Base-by-base conservation (phyloP, 1,284 basidiomycete genomes). In the Afroboletus lepidellus region DNA sequence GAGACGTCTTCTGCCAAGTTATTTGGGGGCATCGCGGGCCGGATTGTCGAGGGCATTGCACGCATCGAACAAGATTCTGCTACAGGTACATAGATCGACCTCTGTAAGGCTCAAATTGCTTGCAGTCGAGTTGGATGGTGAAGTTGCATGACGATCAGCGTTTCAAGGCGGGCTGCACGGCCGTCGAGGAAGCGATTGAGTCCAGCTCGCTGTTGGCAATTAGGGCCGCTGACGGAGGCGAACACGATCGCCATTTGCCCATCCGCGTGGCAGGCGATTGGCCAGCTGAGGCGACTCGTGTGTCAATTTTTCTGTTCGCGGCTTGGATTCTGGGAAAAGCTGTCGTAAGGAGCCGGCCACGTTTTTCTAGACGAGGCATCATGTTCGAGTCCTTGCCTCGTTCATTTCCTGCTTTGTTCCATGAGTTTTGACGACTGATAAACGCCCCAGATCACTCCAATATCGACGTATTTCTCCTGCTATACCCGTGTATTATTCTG, bases 1-100 rank as follows among this genome's bases (percentile, higher is more conserved):
- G 69, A 68, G 60, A 92, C 89, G 33, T 71, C 81, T 9, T 85
- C 86, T 3, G 80, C 80, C 48, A 75, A 73, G 64, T 64, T 89
- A 41, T 89, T 91, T 66, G 64, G 70, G 58, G 64, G 62, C 15
- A 84, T 90, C 48, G 72, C 74, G 38, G 74, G 74, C 41, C 72
- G 74, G 37, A 65, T 81, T 3, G 60, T 62, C 5, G 48, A 39
- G 33, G 32, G 34, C 25, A 6, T 59, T 23, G 56, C 18, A 13
- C 24, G 38, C 12, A 41, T 57, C 27, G 52, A 46, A 23, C 46
- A 25, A 21, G 51, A 37, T 44, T 59, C 53, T 24, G 30, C 42
- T 20, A 37, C 29, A 30, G 37, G 7, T 8, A 18, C 13, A 33
- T 55, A 41, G 16, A 41, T 18, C 8, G 30, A 53, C 25, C 6